Percentiles rank a stretch among this genome's conserved stretches.
Evolutionary conservation across 495 filamentous ascomycete genomes (phyloP).

Genomic region (Clohesyomyces aquaticus): DNA sequence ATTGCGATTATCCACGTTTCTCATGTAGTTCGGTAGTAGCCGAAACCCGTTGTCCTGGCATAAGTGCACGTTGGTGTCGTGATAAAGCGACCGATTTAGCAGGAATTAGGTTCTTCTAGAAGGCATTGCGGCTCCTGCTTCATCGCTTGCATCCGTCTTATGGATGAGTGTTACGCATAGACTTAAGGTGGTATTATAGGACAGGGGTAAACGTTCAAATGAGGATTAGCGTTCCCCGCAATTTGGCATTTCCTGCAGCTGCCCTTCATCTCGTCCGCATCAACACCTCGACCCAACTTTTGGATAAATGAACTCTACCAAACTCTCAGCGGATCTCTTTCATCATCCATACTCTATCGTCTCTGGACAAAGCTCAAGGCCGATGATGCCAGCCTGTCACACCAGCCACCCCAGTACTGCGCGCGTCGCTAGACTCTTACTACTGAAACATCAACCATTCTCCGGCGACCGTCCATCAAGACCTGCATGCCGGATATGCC

Average conservation of each 20-base stretch:
- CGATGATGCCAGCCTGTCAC: conserved; percentile 4
- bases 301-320: conserved; percentile 31
- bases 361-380: not conserved
- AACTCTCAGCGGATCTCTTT: conserved; percentile 20
- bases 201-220: conserved; percentile 15
- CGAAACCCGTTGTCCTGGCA: conserved; percentile 18
- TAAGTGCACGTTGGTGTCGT: conserved; percentile 17
- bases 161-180: conserved; percentile 26
- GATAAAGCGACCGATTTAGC: conserved; percentile 17
- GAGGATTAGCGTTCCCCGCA: conserved; percentile 28
- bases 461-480: conserved; percentile 7
- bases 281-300: conserved; percentile 12
- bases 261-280: conserved; percentile 28
- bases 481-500: not conserved
- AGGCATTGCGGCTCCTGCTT: conserved; percentile 5
- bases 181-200: conserved; percentile 3
- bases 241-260: conserved; percentile 3
- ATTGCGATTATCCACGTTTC: no score
- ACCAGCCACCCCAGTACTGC: not conserved
- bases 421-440: conserved; percentile 9
- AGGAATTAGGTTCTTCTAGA: conserved; percentile 23
- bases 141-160: conserved; percentile 10
- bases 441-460: conserved; percentile 2
- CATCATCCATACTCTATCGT: conserved; percentile 17
- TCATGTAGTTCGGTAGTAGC: conserved; percentile 13